A percentile compares a stretch with the other conserved stretches of the same genome.
These are phyloP conservation scores for Uromyces viciae-fabae DNA, from an alignment of 1,284 basidiomycete genomes.

Conservation along the genomic window DNA sequence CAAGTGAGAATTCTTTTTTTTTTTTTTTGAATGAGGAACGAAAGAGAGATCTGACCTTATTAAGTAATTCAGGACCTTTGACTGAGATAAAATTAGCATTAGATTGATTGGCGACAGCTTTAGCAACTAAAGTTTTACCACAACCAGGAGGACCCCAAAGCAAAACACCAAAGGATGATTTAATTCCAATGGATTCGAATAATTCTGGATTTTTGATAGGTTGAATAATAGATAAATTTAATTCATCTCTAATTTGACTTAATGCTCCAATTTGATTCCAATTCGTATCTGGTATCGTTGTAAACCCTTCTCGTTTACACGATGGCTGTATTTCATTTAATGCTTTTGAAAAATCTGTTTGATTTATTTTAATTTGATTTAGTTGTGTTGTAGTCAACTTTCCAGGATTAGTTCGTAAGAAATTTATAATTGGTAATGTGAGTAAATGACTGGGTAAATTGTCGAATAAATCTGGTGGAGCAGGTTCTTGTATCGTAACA, in stretches of 20 bases:
- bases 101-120: constrained; percentile 92
- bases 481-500: constrained; percentile 50
- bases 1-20: neutral
- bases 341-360: constrained; percentile 72
- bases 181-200: constrained; percentile 79
- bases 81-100: constrained; percentile 94
- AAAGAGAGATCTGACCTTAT: constrained; percentile 75
- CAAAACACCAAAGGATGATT: constrained; percentile 81
- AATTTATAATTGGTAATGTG: constrained; percentile 74
- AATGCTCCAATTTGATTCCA: constrained; percentile 96
- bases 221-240: constrained; percentile 95
- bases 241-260: constrained; percentile 75
- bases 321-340: constrained; percentile 86
- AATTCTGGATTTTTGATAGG: constrained; percentile 85
- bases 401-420: constrained; percentile 76
- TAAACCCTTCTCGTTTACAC: constrained; percentile 94
- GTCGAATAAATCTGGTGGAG: constrained; percentile 58
- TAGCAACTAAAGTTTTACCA: constrained; percentile 90
- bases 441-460: constrained; percentile 56
- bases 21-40: neutral
- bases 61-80: constrained; percentile 91
- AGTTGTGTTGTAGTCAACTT: constrained; percentile 75
- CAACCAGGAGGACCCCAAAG: constrained; percentile 99
- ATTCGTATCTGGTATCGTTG: constrained; percentile 89
- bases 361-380: constrained; percentile 71